Evolutionary conservation across 2,329 filamentous ascomycete species (phyloP), one percentile per base, ranked within the genome.

Genomic region (Talaromyces funiculosus): DNA sequence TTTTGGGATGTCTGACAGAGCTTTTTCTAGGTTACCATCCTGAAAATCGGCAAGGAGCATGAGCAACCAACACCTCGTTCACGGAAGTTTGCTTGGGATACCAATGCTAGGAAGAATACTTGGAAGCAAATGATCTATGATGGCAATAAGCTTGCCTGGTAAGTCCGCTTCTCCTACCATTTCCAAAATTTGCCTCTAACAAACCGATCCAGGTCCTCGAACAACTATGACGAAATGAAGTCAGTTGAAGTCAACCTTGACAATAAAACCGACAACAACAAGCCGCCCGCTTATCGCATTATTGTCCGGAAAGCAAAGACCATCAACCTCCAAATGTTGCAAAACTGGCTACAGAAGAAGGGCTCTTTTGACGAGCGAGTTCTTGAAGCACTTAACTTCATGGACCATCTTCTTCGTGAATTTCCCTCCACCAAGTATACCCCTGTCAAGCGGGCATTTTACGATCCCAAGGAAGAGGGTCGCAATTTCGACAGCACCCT

Each of bases 361-460:
- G 43, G 42, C 6, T 74, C 80, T 1, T 89, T 89, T 72, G 84
- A 88, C 69, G 84, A 84, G 38, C 77, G 81, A 20, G 86, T 93
- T 20, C 81, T 93, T 7, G 90, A 94, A 69, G 87, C 89, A 14
- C 84, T 97, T 73, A 96, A 89, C 71, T 97, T 97, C 69, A 79
- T 97, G 4, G 94, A 99, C 64, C 94, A 99, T 70, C 79, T 93
- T 7, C 80, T 99, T 59, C 90, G 94, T 4, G 86, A 96, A 72
- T 81, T 78, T n/a, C 91, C 94, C 0, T 87, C 87, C 0, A 77
- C 85, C 67, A 76, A 80, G 1, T 85, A 90, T 67, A 80, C 87
- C 0, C 75, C 85, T 0, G 89, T 97, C 73, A 93, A 91, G 73
- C 86, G 92, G 12, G 90, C 87, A 7, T 96, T 96, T 71, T 97